Evolutionary conservation across 495 filamentous ascomycete species (phyloP), one percentile per base, ranked within the genome.

Genomic region (Amniculicola lignicola): DNA sequence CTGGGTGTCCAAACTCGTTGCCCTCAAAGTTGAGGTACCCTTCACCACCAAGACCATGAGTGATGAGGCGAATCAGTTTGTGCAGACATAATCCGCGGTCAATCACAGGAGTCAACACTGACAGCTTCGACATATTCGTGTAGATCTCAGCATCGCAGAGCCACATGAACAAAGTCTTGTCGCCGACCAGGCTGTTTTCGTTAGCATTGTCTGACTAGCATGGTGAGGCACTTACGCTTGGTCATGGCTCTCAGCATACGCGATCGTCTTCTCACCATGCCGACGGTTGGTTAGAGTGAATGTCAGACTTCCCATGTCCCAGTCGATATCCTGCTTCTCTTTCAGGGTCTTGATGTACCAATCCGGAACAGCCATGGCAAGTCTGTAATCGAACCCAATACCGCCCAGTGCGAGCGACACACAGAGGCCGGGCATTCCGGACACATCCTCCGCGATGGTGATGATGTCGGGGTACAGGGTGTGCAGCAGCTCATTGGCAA

Each of bases 271-370:
- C 74, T 98, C 93, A 44, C 92, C 93, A 66, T 97, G 87, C 15
- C 93, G 83, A 28, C 93, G 80, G 72, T 98, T 96, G 33, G 87
- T 94, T 22, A 98, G 77, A 25, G 89, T 95, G 71, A 83, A 89
- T 64, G 82, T 80, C 49, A 98, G 85, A 57, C 79, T 84, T 29
- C 82, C 85, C 64, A 98, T 88, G 64, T 97, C 89, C 93, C 93
- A 98, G 7, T 95, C 87, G 62, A 84, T 81, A 62, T 98, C 93
- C 55, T 85, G 75, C 71, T 88, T 86, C 70, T 97, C 94, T 70
- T 98, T 98, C 45, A 98, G 74, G 66, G 90, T 85, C 74, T 97
- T 98, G 79, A 98, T 98, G 79, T 93, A 98, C 86, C 97, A 86
- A 72, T 98, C 93, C 12, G 93, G 93, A 62, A 98, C 84, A 9